Evolutionary conservation across 2,329 filamentous ascomycete genomes (phyloP), one percentile per base, ranked within the genome.

Genomic region (Fusarium incarnatum): DNA sequence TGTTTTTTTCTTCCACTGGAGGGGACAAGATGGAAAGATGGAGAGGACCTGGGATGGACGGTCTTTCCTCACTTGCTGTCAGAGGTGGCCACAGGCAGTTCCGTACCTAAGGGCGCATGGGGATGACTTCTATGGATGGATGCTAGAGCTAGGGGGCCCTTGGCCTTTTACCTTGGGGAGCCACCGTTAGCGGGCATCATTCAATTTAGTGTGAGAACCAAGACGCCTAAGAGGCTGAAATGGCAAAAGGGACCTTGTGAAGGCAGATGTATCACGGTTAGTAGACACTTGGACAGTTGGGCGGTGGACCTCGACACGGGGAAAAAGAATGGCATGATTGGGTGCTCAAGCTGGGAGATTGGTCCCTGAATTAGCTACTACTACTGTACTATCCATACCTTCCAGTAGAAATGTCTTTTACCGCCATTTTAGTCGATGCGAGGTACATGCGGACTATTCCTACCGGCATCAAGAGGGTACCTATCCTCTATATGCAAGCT

Each of bases 41-140:
- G 49, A 42, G 34, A 34, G 49, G 15, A 32, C 23, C 28, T 30
- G 28, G 71, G 67, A 60, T 71, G 62, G 66, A 44, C 32, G 62
- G 53, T 53, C 55, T 44, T 65, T 64, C 55, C 57, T 63, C 63
- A 50, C 60, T 44, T 48, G 42, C 53, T 69, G 50, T 62, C 60
- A 68, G 58, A 68, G 59, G 49, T 55, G 64, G 40, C 49, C 68
- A 70, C 59, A 70, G 62, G 45, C 58, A 64, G 56, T 49, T 65
- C 68, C 56, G 68, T 60, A n/a, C n/a, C n/a, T n/a, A 71, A 68
- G 68, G 55, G 60, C 59, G 44, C 54, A 71, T 55, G 68, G 60
- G 60, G 18, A 62, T 47, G 25, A 52, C 40, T 45, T 47, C 45
- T 30, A 37, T 34, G 40, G 22, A 25, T 59, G 18, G 22, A 25